Base-by-base conservation (phyloP, 225 moss, liverwort and hornwort species). In the Polytrichum commune region DNA sequence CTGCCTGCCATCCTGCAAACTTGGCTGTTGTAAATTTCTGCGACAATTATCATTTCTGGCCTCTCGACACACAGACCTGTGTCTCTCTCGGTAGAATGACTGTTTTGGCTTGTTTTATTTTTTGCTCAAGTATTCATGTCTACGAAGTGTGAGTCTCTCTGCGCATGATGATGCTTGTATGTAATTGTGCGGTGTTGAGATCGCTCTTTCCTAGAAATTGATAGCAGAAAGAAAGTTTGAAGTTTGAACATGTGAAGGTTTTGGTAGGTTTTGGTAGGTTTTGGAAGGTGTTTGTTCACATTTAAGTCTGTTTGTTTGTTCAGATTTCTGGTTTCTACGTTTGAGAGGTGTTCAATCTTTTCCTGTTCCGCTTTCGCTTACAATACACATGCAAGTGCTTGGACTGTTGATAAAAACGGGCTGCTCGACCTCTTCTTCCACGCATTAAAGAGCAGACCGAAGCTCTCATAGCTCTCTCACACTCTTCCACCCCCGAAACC, bases 311-410 rank as follows among this genome's bases (percentile, higher is more conserved):
- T 35, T 46, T 38, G 46, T 46, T 16, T 16, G 46, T 46, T 13
- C 9, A 35, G 35, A 35, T 35, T 35, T 35, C 35, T 35, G 35
- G 35, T 46, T 46, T n/a, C n/a, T 58, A 58, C 58, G 58, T 58
- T 24, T 20, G 16, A 20, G n/a, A 20, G 58, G 24, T 9, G n/a
- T 20, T 24, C 8, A 35, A 10, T 38, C 71, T 62, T 25, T 62
- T 71, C 60, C 71, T 30, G 33, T 24, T 71, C 25, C 71, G 60
- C 27, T 71, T 71, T 6, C 60, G 30, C 33, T 71, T 71, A 38
- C 71, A 71, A 19, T 61, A 61, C 5, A 60, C 71, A 33, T 71
- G 71, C 71, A 61, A 62, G 33, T 62, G 71, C 30, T 60, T 32
- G 32, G 25, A 24, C 32, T 35, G 24, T 33, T 66, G 19, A 4